phyloP scores from a whole-genome alignment of 2,329 filamentous ascomycete species.

The Ophiostoma montium region DNA sequence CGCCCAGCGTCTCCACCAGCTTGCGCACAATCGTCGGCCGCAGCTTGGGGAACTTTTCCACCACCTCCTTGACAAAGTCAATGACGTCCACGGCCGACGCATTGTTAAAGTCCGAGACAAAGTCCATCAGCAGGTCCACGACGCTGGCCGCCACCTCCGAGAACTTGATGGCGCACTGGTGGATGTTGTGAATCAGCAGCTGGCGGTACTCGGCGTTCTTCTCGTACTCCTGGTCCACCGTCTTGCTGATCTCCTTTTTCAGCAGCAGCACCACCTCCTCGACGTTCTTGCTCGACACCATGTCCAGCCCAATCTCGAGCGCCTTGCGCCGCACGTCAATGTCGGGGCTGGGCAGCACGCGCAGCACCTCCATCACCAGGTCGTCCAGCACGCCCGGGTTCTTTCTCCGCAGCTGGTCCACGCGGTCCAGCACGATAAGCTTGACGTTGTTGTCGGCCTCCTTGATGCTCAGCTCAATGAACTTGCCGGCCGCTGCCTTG shows the following conservation, averaged over 20 bases:
- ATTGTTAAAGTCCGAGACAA: conserved; percentile 97
- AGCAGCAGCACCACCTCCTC: conserved; percentile 91
- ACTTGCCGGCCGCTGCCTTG: conserved; percentile 88
- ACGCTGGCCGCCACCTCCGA: conserved; percentile 95
- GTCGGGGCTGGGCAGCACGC: conserved; percentile 87
- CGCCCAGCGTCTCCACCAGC: conserved; percentile 76
- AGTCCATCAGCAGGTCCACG: conserved; percentile 95
- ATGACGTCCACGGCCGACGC: conserved; percentile 95
- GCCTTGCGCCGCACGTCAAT: conserved; percentile 92
- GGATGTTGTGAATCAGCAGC: conserved; percentile 89
- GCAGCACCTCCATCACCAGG: conserved; percentile 89
- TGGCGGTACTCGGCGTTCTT: conserved; percentile 95
- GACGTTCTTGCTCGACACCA: conserved; percentile 98
- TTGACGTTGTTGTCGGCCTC: conserved; percentile 99
- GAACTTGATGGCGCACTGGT: conserved; percentile 97
- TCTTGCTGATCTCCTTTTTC: conserved; percentile 96
- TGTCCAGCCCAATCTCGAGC: conserved; percentile 77
- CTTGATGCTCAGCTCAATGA: conserved; percentile 94
- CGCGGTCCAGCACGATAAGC: conserved; percentile 89
- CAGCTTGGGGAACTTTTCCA: conserved; percentile 91
- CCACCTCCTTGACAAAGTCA: conserved; percentile 96
- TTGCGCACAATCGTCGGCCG: conserved; percentile 77
- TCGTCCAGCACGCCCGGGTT: conserved; percentile 81
- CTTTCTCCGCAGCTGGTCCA: conserved; percentile 57
- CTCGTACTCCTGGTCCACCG: conserved; percentile 95